A percentile compares a stretch with the other conserved stretches of the same genome.
Conservation (phyloP, 1,284 basidiomycete species). For the Naganishia sp. region DNA sequence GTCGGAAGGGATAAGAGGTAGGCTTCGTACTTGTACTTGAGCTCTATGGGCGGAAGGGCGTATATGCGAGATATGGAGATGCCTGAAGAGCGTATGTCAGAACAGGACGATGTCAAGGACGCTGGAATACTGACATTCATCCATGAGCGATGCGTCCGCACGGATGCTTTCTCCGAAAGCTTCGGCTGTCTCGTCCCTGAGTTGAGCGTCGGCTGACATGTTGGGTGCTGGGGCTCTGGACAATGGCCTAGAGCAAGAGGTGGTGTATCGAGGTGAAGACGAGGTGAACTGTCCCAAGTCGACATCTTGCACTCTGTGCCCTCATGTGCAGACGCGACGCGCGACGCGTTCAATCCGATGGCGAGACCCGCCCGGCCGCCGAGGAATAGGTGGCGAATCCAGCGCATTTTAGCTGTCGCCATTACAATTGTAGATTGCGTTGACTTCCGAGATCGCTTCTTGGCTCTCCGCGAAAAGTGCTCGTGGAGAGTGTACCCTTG, state of each 20-base stretch:
- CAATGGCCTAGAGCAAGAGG: neutral
- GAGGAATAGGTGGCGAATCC: too few relatives aligned
- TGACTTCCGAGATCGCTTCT: too few relatives aligned
- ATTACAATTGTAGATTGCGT: too few relatives aligned
- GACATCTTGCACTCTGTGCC: neutral
- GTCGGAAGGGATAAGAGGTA: constrained; percentile 52
- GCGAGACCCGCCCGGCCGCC: too few relatives aligned
- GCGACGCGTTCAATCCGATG: neutral
- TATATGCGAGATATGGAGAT: constrained; percentile 51
- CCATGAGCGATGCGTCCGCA: constrained; percentile 5
- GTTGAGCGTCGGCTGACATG: constrained; percentile 17
- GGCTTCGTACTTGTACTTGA: constrained; percentile 57
- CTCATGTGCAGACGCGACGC: constrained; percentile 11
- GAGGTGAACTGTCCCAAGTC: too few relatives aligned
- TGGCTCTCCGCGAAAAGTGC: too few relatives aligned
- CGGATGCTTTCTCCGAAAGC: constrained; percentile 5
- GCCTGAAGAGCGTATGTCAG: constrained; percentile 38
- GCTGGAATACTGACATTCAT: constrained; percentile 13
- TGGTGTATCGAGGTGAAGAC: neutral
- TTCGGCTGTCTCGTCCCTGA: constrained; percentile 5
- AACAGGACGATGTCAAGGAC: neutral
- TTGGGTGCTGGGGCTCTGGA: too few relatives aligned
- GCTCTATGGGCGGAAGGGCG: constrained; percentile 48
- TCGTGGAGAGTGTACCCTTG: too few relatives aligned
- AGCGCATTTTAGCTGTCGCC: too few relatives aligned